Conservation (phyloP, 2,329 filamentous ascomycete genomes). For the Tolypocladium cylindrosporum region DNA sequence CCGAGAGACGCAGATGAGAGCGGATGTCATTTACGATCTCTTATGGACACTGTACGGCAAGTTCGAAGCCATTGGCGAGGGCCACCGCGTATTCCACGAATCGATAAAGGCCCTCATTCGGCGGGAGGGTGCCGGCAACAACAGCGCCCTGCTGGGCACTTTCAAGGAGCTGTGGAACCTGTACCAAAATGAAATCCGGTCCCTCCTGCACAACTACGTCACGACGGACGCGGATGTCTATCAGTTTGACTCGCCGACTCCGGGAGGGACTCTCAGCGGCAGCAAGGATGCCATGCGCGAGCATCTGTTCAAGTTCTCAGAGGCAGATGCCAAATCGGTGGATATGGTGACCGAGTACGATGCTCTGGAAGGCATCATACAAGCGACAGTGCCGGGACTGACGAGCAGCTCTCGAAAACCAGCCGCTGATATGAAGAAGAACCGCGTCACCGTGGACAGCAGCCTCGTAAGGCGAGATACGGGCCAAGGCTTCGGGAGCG, state of each 20-base stretch:
- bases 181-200: conserved; percentile 94
- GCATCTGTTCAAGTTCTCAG: conserved; percentile 76
- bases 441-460: conserved; percentile 21
- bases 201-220: conserved; percentile 88
- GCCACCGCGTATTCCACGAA: conserved; percentile 88
- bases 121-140: conserved; percentile 61
- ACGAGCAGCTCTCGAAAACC: conserved; percentile 60
- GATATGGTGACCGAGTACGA: conserved; percentile 80
- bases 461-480: conserved; percentile 31
- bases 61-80: conserved; percentile 93
- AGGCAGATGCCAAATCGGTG: conserved; percentile 69
- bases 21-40: conserved; percentile 82
- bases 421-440: conserved; percentile 31
- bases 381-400: conserved; percentile 82
- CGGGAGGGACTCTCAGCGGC: conserved; percentile 34
- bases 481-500: conserved; percentile 25
- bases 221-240: conserved; percentile 78
- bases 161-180: conserved; percentile 98
- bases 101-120: conserved; percentile 78
- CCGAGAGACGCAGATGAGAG: conserved; percentile 65
- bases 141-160: conserved; percentile 63
- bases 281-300: conserved; percentile 41
- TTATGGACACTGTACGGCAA: conserved; percentile 90
- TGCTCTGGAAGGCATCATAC: conserved; percentile 80
- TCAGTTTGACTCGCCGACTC: conserved; percentile 46